A percentile compares a stretch with the other conserved stretches of the same genome.
Evolutionary conservation across 1,284 basidiomycete genomes (phyloP).

Genomic region (Sanghuangporus baumii): DNA sequence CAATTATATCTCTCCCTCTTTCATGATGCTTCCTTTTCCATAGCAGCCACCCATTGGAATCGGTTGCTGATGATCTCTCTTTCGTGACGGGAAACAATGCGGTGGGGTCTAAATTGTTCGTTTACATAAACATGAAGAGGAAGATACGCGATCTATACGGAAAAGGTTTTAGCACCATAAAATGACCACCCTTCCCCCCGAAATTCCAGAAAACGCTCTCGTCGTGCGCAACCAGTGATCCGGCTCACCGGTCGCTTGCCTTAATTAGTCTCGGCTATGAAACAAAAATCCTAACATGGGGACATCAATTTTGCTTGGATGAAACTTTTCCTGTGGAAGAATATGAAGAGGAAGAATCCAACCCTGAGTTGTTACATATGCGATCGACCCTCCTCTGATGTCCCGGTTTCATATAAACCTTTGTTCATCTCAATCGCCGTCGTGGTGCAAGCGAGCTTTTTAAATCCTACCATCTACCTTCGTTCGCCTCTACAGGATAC

Average conservation of each 20-base stretch:
- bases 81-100: conserved; percentile 2
- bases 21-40: not conserved
- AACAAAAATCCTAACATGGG: not conserved
- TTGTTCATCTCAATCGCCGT: not conserved
- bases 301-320: conserved; percentile 1
- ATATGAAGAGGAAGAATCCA: conserved; percentile 2
- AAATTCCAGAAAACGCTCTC: conserved; percentile 4
- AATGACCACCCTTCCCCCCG: conserved; percentile 1
- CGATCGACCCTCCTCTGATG: conserved; percentile 15
- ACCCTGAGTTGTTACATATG: conserved; percentile 13
- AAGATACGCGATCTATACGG: conserved; percentile 1
- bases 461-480: conserved; percentile 3
- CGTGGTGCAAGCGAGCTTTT: conserved; percentile 3
- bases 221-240: conserved; percentile 4
- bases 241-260: conserved; percentile 8
- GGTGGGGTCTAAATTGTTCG: not conserved
- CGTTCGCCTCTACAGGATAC: not conserved
- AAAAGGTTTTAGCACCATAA: conserved; percentile 6
- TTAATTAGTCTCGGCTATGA: not conserved
- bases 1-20: not conserved
- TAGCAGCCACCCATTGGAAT: not conserved
- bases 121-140: conserved; percentile 11
- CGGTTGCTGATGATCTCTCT: not conserved
- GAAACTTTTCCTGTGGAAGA: conserved; percentile 8
- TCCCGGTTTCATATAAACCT: conserved; percentile 8